Evolutionary conservation across 2,329 filamentous ascomycete genomes (phyloP).

Genomic region (Sarocladium kiliense): DNA sequence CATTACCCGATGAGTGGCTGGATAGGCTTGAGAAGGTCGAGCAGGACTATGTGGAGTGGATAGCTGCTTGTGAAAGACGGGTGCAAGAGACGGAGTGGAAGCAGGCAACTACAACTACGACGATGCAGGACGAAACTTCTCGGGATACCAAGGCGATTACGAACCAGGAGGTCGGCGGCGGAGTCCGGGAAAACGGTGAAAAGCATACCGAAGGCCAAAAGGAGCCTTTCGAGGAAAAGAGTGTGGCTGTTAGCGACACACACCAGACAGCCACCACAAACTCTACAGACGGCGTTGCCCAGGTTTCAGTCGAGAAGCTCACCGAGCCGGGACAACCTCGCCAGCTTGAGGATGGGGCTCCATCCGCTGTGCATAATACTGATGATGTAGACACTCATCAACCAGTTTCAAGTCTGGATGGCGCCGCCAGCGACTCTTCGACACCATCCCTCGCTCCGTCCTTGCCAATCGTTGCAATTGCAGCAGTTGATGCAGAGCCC

Average conservation of each 20-base stretch:
- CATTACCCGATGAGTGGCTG: conserved; percentile 81
- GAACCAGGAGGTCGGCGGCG: no score
- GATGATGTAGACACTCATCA: not conserved
- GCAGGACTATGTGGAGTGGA: conserved; percentile 73
- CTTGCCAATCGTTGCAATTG: not conserved
- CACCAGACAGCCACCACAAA: no score
- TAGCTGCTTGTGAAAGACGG: conserved; percentile 67
- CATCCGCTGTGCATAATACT: not conserved
- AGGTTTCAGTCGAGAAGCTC: no score
- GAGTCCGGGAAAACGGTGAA: no score
- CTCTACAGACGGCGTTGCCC: no score
- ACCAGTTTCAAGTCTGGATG: not conserved
- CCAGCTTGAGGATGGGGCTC: not conserved
- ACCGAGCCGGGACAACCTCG: no score
- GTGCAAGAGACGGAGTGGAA: conserved; percentile 63
- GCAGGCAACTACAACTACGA: not conserved
- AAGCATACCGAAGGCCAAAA: no score
- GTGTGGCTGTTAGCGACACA: no score
- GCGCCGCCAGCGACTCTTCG: not conserved
- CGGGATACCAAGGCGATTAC: no score
- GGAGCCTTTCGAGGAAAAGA: no score
- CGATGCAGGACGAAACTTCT: not conserved
- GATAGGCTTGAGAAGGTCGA: conserved; percentile 81
- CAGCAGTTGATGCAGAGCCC: not conserved
- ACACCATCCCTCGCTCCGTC: not conserved